Evolutionary conservation across 352 stramenopile genomes (phyloP).

Genomic region (Lagenidium giganteum): DNA sequence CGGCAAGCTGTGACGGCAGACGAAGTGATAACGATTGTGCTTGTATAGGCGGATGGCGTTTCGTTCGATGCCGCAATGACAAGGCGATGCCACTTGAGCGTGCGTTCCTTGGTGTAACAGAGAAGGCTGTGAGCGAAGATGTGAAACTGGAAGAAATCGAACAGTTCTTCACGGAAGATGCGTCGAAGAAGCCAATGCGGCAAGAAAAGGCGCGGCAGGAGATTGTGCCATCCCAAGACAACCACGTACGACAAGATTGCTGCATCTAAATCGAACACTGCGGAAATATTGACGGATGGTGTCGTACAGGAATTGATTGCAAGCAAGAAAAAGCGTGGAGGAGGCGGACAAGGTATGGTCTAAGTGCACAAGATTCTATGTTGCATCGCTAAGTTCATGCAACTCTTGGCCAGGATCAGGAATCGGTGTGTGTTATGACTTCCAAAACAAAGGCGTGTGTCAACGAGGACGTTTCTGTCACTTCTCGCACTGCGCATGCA

Average conservation of each 20-base stretch:
- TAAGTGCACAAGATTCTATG: conserved; percentile 1
- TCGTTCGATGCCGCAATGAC: conserved; percentile 60
- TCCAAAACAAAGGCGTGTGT: conserved; percentile 86
- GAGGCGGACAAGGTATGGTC: conserved; percentile 17
- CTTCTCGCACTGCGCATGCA: conserved; percentile 85
- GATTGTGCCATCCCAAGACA: no score
- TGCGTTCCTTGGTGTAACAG: conserved; percentile 43
- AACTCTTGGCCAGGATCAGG: conserved; percentile 25
- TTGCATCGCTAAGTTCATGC: not conserved
- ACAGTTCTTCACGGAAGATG: conserved; percentile 65
- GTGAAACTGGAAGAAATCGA: conserved; percentile 83
- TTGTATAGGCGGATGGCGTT: conserved; percentile 63
- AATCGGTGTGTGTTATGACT: conserved; percentile 84
- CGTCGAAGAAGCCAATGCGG: conserved; percentile 43
- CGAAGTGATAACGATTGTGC: no score
- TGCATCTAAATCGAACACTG: no score
- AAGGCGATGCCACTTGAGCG: conserved; percentile 63
- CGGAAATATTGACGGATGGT: not conserved
- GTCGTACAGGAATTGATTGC: conserved; percentile 45
- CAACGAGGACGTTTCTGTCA: conserved; percentile 81
- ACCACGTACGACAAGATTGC: no score
- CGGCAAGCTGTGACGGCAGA: no score
- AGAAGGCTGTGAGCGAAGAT: conserved; percentile 72
- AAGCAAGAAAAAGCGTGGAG: conserved; percentile 65
- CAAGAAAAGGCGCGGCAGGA: conserved; percentile 36